phyloP scores from a whole-genome alignment of 305 asterid species.

The Solanum hybrid region DNA sequence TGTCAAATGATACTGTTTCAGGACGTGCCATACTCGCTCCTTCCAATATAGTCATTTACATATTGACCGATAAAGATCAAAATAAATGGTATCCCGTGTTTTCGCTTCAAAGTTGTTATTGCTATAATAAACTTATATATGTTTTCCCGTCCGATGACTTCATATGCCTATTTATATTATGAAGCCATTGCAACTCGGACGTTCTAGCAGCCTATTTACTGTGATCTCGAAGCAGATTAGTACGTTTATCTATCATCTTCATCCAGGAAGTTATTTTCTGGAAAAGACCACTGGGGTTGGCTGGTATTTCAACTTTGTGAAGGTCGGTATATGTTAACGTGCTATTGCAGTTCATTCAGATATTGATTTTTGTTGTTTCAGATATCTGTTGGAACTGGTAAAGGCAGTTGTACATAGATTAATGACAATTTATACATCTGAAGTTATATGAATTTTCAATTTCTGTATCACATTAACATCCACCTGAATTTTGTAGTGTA shows the following conservation, averaged over 20 bases:
- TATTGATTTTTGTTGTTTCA: constrained; percentile 14
- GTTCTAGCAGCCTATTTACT: not conserved
- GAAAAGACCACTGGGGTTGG: not conserved
- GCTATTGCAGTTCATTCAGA: constrained; percentile 14
- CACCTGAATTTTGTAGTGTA: not conserved
- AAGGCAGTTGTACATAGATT: constrained; percentile 19
- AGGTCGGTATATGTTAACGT: constrained; percentile 13
- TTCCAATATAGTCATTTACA: not conserved
- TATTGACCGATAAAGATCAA: constrained; percentile 1
- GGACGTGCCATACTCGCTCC: not conserved
- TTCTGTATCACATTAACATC: not conserved
- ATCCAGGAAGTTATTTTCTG: not conserved
- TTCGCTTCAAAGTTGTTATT: not conserved
- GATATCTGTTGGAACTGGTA: constrained; percentile 19
- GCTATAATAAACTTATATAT: not conserved
- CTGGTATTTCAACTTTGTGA: constrained; percentile 5
- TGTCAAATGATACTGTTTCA: constrained; percentile 22
- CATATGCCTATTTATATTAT: not conserved
- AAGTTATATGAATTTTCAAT: not conserved
- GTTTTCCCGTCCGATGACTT: not conserved
- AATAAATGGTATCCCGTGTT: not conserved
- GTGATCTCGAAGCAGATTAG: not conserved
- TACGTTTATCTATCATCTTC: not conserved
- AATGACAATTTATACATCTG: not conserved
- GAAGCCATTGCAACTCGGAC: constrained; percentile 2